A percentile compares a stretch with the other conserved stretches of the same genome.
Conservation (phyloP, 768 basidiomycete genomes). For the Boletus subcaerulescens region DNA sequence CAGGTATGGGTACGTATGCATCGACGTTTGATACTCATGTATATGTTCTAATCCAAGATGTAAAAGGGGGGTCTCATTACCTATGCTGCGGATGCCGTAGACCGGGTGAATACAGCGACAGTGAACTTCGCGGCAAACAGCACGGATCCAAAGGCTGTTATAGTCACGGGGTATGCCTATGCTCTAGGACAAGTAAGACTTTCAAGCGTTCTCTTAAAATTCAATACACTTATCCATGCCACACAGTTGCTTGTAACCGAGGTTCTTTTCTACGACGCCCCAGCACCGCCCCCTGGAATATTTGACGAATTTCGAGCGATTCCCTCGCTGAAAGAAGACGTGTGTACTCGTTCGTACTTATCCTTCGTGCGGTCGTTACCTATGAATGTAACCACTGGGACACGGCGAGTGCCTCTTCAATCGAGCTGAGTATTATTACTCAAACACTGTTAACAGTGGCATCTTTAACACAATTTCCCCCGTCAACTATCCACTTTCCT, state of each 20-base stretch:
- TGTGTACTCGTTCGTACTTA: slow-evolving; percentile 4
- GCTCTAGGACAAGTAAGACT: not conserved
- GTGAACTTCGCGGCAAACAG: slow-evolving; percentile 9
- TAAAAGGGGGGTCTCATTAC: slow-evolving; percentile 47
- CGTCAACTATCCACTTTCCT: not conserved
- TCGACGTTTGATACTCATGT: not conserved
- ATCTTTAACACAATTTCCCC: slow-evolving; percentile 1
- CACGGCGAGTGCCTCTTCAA: not conserved
- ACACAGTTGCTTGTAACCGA: slow-evolving; percentile 17
- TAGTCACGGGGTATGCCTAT: slow-evolving; percentile 43
- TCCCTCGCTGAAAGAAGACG: not conserved
- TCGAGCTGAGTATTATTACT: not conserved
- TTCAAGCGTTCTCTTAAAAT: not conserved
- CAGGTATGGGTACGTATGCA: slow-evolving; percentile 50
- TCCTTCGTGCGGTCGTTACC: slow-evolving; percentile 4
- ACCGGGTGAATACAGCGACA: slow-evolving; percentile 6
- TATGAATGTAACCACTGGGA: not conserved
- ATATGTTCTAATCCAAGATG: not conserved
- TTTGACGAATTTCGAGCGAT: slow-evolving; percentile 27
- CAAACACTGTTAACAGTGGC: not conserved
- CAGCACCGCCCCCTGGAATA: slow-evolving; percentile 9
- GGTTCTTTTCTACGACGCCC: slow-evolving; percentile 55
- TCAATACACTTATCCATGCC: not conserved
- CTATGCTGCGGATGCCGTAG: slow-evolving; percentile 8
- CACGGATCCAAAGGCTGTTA: slow-evolving; percentile 17